These are phyloP conservation scores for Diplocarpon mali DNA, from an alignment of 2,329 filamentous ascomycete species.

Conservation along the genomic window DNA sequence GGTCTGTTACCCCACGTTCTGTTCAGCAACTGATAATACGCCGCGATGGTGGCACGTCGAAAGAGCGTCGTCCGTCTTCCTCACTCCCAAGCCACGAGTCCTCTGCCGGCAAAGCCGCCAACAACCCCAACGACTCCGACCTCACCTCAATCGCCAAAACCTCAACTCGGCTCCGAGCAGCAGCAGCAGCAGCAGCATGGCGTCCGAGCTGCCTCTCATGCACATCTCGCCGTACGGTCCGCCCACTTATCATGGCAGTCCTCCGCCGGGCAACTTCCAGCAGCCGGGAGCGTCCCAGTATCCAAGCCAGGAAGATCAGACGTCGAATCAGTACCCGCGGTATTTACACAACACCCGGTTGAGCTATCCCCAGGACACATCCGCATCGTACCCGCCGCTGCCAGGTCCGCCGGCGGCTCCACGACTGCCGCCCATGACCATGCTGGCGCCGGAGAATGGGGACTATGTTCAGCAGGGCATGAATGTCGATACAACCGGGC, in stretches of 20 bases:
- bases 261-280: slow-evolving; percentile 6
- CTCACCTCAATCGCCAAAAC: not conserved
- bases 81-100: slow-evolving; percentile 1
- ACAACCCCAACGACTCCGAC: not conserved
- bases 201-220: slow-evolving; percentile 1
- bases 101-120: not conserved
- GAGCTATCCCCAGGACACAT: slow-evolving; percentile 15
- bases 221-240: slow-evolving; percentile 12
- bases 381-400: slow-evolving; percentile 10
- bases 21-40: slow-evolving; percentile 2
- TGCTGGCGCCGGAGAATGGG: slow-evolving; percentile 3
- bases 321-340: slow-evolving; percentile 15
- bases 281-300: slow-evolving; percentile 1
- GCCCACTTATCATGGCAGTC: slow-evolving; percentile 2
- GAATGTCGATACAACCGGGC: slow-evolving; percentile 63
- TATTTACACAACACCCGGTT: slow-evolving; percentile 20
- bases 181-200: slow-evolving; percentile 4
- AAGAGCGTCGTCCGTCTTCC: slow-evolving; percentile 6
- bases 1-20: slow-evolving; percentile 11
- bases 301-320: slow-evolving; percentile 10
- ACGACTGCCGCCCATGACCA: slow-evolving; percentile 16
- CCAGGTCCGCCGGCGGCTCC: slow-evolving; percentile 3
- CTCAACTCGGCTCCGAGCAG: no score
- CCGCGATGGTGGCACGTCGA: slow-evolving; percentile 13
- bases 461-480: slow-evolving; percentile 10